These are phyloP conservation scores for Amborella trichopoda DNA, from an alignment of 164 flowering plant species.

Conservation along the genomic window DNA sequence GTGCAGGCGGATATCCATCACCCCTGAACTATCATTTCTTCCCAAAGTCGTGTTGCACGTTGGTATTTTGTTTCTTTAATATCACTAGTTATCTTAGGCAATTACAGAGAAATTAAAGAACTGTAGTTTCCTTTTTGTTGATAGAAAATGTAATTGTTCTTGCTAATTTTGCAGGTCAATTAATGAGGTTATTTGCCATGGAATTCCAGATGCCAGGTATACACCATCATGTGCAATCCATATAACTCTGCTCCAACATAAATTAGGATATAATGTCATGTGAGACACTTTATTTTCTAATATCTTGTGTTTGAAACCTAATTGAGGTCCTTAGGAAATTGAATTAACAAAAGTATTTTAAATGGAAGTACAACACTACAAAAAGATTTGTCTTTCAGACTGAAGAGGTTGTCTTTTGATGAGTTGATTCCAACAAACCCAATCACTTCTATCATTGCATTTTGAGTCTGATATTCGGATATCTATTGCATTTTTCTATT, in stretches of 20 bases:
- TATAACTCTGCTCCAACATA: too few species aligned
- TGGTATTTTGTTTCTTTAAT: slow-evolving; percentile 23
- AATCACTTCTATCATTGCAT: too few species aligned
- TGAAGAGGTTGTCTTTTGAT: too few species aligned
- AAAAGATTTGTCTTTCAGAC: too few species aligned
- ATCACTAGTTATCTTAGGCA: neutral
- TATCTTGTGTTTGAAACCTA: neutral
- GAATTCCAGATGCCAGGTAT: slow-evolving; percentile 97
- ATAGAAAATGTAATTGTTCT: slow-evolving; percentile 1
- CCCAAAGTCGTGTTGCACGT: slow-evolving; percentile 99
- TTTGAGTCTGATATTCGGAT: too few species aligned
- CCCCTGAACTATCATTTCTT: slow-evolving; percentile 92
- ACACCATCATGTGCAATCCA: too few species aligned
- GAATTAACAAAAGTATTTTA: too few species aligned
- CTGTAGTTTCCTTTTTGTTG: neutral
- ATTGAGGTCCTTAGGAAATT: too few species aligned
- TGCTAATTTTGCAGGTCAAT: slow-evolving; percentile 53
- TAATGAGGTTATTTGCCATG: slow-evolving; percentile 98
- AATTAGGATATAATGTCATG: too few species aligned
- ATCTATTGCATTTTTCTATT: too few species aligned
- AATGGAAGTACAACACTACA: too few species aligned
- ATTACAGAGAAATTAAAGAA: neutral
- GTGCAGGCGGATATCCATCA: slow-evolving; percentile 96
- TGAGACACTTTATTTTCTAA: neutral
- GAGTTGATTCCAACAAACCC: too few species aligned